Percentiles rank a stretch among this genome's conserved stretches.
Evolutionary conservation across 352 stramenopile genomes (phyloP).

Genomic region (Pythium sukuiense): DNA sequence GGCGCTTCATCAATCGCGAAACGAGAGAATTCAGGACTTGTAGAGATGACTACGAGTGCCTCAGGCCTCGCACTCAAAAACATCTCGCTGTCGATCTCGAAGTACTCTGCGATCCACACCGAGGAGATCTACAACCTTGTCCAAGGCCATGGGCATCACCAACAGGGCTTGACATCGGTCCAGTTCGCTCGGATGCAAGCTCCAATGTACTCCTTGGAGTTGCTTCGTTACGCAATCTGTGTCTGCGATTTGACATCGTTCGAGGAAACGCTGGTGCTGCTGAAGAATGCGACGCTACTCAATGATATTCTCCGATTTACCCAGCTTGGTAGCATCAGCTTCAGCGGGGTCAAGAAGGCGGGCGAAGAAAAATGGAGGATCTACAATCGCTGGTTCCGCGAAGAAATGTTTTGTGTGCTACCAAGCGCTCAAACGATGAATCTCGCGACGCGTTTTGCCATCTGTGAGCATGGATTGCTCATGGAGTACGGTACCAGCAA

Average conservation of each 20-base stretch:
- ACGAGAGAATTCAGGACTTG: neutral
- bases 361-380: slow-evolving; percentile 27
- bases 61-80: slow-evolving; percentile 41
- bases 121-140: slow-evolving; percentile 46
- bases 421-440: slow-evolving; percentile 53
- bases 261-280: slow-evolving; percentile 57
- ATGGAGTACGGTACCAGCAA: slow-evolving; percentile 15
- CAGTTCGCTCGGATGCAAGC: slow-evolving; percentile 49
- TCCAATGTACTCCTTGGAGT: slow-evolving; percentile 55
- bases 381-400: slow-evolving; percentile 62
- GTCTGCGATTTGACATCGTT: slow-evolving; percentile 54
- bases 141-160: slow-evolving; percentile 17
- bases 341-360: neutral
- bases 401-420: slow-evolving; percentile 47
- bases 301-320: slow-evolving; percentile 55
- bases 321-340: slow-evolving; percentile 30
- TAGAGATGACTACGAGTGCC: neutral
- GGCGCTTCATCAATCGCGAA: slow-evolving; percentile 3
- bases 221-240: slow-evolving; percentile 64
- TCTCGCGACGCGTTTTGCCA: slow-evolving; percentile 57
- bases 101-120: slow-evolving; percentile 55
- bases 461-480: slow-evolving; percentile 53
- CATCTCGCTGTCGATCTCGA: slow-evolving; percentile 60
- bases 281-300: slow-evolving; percentile 55
- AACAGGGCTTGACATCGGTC: slow-evolving; percentile 15